These are phyloP conservation scores for Halophytophthora polymorphica DNA, from an alignment of 352 stramenopile genomes.

Conservation along the genomic window DNA sequence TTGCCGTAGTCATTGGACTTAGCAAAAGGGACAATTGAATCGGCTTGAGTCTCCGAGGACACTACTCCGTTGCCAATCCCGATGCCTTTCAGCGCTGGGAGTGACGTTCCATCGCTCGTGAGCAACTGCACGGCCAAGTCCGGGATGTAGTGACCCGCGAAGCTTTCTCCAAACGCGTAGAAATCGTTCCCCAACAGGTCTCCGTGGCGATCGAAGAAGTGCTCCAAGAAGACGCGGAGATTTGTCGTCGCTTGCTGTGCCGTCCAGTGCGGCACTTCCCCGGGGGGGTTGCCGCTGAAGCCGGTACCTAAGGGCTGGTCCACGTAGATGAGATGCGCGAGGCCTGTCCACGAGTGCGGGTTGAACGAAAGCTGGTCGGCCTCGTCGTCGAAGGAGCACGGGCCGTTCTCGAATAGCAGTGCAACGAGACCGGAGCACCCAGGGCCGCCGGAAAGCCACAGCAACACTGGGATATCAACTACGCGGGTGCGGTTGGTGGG, in stretches of 20 bases:
- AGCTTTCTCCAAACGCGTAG: constrained; percentile 95
- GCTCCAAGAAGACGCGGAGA: constrained; percentile 47
- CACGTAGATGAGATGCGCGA: constrained; percentile 95
- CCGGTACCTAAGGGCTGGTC: constrained; percentile 91
- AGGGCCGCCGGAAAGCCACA: constrained; percentile 97
- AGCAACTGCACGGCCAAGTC: constrained; percentile 83
- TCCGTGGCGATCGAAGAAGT: constrained; percentile 48
- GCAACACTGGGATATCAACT: constrained; percentile 74
- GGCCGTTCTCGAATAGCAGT: constrained; percentile 95
- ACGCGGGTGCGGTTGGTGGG: constrained; percentile 7
- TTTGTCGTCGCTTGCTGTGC: constrained; percentile 41
- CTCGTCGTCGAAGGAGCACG: constrained; percentile 87
- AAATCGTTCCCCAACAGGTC: constrained; percentile 57
- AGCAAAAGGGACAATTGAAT: constrained; percentile 55
- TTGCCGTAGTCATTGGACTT: constrained; percentile 36
- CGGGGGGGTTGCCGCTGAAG: constrained; percentile 35
- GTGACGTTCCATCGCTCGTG: constrained; percentile 17
- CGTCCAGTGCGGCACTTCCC: constrained; percentile 33
- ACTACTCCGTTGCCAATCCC: constrained; percentile 80
- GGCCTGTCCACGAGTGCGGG: constrained; percentile 92
- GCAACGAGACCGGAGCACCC: constrained; percentile 94
- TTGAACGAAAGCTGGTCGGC: constrained; percentile 70
- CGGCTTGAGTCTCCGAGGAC: constrained; percentile 40
- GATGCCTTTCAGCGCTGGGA: constrained; percentile 69
- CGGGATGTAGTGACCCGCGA: constrained; percentile 94